Evolutionary conservation across 192 early-diverging fungal genomes (phyloP), one percentile per base, ranked within the genome.

Genomic region (Coemansia sp.): DNA sequence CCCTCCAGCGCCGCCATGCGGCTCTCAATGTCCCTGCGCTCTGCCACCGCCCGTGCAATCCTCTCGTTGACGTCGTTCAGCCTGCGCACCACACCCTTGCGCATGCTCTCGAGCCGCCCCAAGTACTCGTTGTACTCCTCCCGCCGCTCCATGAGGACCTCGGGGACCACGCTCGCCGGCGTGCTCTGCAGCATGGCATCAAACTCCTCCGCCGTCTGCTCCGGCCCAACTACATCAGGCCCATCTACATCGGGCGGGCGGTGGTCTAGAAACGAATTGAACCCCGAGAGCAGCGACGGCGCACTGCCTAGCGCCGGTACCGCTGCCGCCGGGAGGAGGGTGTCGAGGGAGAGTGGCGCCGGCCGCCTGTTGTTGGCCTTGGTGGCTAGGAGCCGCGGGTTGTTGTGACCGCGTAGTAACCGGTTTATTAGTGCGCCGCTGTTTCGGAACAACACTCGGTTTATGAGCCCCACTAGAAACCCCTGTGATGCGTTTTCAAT

Each of bases 251-350:
- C n/a, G 16, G 16, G 3, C 3, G 4, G 48, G 21, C 24, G 3
- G 20, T 26, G 43, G 16, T 58, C 67, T 46, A 79, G 23, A 55
- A 67, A 66, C 31, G 71, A 42, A 16, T 36, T 70, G 53, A 74
- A 79, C 11, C 77, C 77, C 2, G 77, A 67, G 0, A 79, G 51
- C 45, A 79, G 59, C 46, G 77, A 70, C n/a, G 71, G 65, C 59
- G 68, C 55, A 1, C 60, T 53, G 11, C 53, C 67, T 0, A 75
- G 14, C n/a, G n/a, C n/a, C n/a, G n/a, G n/a, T n/a, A n/a, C n/a
- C n/a, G n/a, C n/a, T n/a, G n/a, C n/a, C n/a, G n/a, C n/a, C n/a
- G n/a, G n/a, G n/a, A n/a, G 2, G 60, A 16, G 2, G 75, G 71
- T 2, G 76, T 36, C 0, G 63, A 46, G 3, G 42, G 38, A 11